Evolutionary conservation across 176 grass and related monocot species (phyloP).

Genomic region (Triticum monococcum): DNA sequence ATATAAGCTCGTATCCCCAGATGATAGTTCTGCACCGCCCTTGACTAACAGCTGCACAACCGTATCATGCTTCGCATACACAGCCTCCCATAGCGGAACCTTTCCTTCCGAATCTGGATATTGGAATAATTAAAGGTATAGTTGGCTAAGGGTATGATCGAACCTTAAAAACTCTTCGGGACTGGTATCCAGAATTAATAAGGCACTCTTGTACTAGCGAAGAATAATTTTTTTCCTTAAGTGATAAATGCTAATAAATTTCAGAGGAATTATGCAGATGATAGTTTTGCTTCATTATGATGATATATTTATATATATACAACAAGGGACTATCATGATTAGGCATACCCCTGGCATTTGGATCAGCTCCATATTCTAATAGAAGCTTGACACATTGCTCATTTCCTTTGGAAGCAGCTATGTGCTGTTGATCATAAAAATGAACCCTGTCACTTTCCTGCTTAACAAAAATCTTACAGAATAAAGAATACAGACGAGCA

Average conservation of each 20-base stretch:
- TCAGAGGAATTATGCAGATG: neutral
- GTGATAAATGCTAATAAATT: neutral
- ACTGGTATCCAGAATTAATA: neutral
- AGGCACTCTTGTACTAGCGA: neutral
- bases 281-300: neutral
- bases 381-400: constrained; percentile 67
- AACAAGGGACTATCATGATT: neutral
- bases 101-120: constrained; percentile 74
- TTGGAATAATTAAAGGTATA: constrained; percentile 8
- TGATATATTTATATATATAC: neutral
- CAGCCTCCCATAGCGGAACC: constrained; percentile 83
- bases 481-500: neutral
- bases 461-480: constrained; percentile 7
- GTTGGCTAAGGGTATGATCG: neutral
- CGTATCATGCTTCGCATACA: constrained; percentile 56
- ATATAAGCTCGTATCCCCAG: constrained; percentile 54
- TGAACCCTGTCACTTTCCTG: neutral
- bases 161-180: neutral
- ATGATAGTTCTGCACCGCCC: constrained; percentile 60
- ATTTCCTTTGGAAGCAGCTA: constrained; percentile 84
- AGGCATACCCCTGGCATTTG: constrained; percentile 72
- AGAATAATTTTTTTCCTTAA: neutral
- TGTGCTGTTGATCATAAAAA: constrained; percentile 65
- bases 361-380: constrained; percentile 78
- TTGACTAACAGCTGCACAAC: constrained; percentile 56